Evolutionary conservation across 768 basidiomycete species (phyloP).

Genomic region (Trametes coccinea): DNA sequence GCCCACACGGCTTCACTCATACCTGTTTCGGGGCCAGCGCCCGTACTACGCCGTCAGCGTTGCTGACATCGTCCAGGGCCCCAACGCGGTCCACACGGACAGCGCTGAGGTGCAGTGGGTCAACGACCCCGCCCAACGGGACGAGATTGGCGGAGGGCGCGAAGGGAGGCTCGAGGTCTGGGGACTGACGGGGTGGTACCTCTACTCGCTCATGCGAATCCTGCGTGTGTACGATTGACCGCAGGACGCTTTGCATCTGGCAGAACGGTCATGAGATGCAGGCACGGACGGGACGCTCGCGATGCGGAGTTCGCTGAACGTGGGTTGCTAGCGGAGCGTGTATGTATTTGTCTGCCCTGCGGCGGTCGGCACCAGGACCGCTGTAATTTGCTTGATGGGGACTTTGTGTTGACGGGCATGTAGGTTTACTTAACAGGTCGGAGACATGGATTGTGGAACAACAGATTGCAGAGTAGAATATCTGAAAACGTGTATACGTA

Average conservation of each 20-base stretch:
- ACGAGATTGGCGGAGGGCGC: conserved; percentile 44
- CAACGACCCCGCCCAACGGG: conserved; percentile 37
- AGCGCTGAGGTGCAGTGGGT: conserved; percentile 32
- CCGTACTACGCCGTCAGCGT: conserved; percentile 73
- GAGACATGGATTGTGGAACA: no score
- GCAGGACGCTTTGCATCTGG: neutral
- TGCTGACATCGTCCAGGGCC: conserved; percentile 48
- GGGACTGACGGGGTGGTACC: conserved; percentile 86
- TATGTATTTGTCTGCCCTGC: no score
- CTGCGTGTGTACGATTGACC: conserved; percentile 43
- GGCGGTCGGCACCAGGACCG: no score
- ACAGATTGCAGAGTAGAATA: no score
- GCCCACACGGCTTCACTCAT: conserved; percentile 47
- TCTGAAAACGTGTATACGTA: no score
- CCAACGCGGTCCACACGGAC: conserved; percentile 17
- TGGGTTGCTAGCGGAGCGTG: no score
- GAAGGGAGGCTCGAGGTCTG: conserved; percentile 66
- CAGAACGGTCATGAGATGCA: neutral
- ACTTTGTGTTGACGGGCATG: no score
- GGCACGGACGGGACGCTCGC: neutral
- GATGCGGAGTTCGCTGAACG: neutral
- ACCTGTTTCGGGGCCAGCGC: conserved; percentile 53
- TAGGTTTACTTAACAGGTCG: no score
- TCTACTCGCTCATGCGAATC: conserved; percentile 59
- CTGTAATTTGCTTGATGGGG: no score